Evolutionary conservation across 1,139 yeast species (phyloP).

Genomic region (Sporopachydermia cereana): DNA sequence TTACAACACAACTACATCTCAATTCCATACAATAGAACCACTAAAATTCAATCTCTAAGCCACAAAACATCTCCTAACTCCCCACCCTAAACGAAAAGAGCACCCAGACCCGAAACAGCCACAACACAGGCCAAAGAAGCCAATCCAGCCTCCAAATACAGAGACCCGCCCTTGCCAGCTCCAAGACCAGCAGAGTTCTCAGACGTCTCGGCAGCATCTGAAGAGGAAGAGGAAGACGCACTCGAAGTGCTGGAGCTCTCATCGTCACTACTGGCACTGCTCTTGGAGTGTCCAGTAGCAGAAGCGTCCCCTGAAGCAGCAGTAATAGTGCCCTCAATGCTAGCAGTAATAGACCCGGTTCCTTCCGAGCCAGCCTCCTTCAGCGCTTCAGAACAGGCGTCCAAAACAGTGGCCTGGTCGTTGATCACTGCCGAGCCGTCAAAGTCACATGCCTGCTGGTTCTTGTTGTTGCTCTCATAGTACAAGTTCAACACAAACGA

Average conservation of each 20-base stretch:
- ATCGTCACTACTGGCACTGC: no score
- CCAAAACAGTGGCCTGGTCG: constrained; percentile 24
- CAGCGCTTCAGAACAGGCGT: constrained; percentile 34
- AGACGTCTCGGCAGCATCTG: not conserved
- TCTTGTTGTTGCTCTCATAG: constrained; percentile 33
- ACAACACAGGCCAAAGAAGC: not conserved
- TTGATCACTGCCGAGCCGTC: constrained; percentile 36
- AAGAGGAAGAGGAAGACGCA: constrained; percentile 10
- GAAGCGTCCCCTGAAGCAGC: constrained; percentile 12
- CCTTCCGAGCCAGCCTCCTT: constrained; percentile 26
- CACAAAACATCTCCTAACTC: no score
- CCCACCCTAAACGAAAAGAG: not conserved
- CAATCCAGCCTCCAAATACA: not conserved
- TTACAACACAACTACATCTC: no score
- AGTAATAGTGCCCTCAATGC: constrained; percentile 9
- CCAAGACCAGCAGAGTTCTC: not conserved
- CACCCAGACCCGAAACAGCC: not conserved
- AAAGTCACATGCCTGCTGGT: constrained; percentile 42
- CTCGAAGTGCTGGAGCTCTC: constrained; percentile 22
- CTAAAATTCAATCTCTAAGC: no score
- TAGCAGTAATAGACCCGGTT: constrained; percentile 21
- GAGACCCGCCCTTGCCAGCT: not conserved
- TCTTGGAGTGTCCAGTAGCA: no score
- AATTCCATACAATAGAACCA: no score
- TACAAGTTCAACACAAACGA: constrained; percentile 51